These are phyloP conservation scores for Casuarina glauca DNA, from an alignment of 306 rosid genomes.

Conservation along the genomic window DNA sequence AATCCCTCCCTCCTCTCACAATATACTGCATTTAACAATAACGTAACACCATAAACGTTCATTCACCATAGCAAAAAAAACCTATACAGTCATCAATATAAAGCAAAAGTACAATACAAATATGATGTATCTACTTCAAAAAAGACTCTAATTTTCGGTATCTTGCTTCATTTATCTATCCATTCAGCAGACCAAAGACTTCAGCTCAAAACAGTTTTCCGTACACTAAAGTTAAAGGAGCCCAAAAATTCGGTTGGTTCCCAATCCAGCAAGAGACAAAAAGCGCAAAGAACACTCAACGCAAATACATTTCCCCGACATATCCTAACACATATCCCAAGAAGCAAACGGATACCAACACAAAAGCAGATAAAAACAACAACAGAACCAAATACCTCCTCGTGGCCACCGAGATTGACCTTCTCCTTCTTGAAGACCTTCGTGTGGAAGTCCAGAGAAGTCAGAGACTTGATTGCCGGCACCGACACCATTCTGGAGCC, in stretches of 20 bases:
- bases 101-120: background rate
- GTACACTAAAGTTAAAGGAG: background rate
- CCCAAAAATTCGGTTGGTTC: no score
- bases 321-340: background rate
- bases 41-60: background rate
- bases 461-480: conserved; percentile 38
- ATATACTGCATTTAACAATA: conserved; percentile 53
- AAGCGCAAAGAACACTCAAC: background rate
- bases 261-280: no score
- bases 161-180: no score
- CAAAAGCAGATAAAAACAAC: background rate
- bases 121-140: background rate
- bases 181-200: background rate
- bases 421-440: conserved; percentile 85
- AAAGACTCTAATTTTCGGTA: background rate
- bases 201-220: background rate
- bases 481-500: conserved; percentile 76
- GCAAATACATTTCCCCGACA: background rate
- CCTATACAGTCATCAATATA: background rate
- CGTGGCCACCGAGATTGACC: conserved; percentile 80
- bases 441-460: conserved; percentile 70
- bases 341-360: background rate
- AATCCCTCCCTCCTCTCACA: no score
- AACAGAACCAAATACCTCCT: conserved; percentile 49
- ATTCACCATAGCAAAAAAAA: background rate